phyloP scores from a whole-genome alignment of 2,329 filamentous ascomycete genomes.

The Helicocarpus griseus region DNA sequence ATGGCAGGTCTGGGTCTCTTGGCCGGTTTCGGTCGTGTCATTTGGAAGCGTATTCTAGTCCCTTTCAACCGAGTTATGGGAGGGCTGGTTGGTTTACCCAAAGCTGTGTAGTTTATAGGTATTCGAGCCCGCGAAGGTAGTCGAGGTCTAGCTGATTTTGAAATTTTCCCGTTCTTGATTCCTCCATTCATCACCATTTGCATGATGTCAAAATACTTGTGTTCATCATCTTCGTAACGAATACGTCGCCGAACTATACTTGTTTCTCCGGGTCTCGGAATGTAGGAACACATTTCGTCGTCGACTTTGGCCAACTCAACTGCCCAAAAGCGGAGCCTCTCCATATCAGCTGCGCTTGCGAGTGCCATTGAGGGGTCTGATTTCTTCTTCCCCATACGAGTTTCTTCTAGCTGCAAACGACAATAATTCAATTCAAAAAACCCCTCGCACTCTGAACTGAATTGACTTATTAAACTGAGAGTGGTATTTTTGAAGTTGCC shows the following conservation, averaged over 20 bases:
- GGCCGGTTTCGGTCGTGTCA: too few species aligned
- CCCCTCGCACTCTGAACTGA: background rate
- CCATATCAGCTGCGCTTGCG: background rate
- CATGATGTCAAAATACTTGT: too few species aligned
- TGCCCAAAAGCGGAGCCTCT: background rate
- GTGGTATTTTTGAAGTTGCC: too few species aligned
- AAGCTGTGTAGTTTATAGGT: too few species aligned
- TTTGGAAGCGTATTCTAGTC: too few species aligned
- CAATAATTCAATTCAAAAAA: constrained; percentile 1
- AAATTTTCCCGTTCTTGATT: too few species aligned
- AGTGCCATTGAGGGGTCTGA: background rate
- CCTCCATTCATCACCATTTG: too few species aligned
- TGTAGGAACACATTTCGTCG: background rate
- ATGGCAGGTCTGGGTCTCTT: background rate
- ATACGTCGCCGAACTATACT: background rate
- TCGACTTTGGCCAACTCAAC: background rate
- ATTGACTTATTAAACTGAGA: background rate
- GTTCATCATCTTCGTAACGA: too few species aligned
- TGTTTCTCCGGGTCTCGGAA: background rate
- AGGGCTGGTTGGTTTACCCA: too few species aligned
- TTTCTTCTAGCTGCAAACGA: constrained; percentile 40
- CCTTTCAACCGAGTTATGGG: too few species aligned
- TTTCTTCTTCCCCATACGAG: background rate
- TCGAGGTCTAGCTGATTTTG: too few species aligned
- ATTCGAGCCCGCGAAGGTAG: too few species aligned